Evolutionary conservation across 2,329 filamentous ascomycete genomes (phyloP), one percentile per base, ranked within the genome.

Genomic region (Alternaria consortialis): DNA sequence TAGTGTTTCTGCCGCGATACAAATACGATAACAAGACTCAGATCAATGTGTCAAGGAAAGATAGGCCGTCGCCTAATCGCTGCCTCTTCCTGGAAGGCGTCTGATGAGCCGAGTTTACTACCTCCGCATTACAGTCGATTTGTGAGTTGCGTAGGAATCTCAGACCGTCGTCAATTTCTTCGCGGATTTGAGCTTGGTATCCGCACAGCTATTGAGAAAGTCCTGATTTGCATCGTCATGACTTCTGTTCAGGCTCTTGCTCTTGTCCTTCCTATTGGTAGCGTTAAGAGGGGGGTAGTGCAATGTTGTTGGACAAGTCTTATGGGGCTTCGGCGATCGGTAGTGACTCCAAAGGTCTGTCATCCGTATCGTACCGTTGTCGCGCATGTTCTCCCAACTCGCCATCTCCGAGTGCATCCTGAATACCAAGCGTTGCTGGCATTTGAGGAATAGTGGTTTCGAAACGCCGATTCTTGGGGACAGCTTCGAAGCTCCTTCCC

Each of bases 391-490:
- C 7, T 52, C 13, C 7, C 15, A 36, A 25, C 5, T 46, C 27
- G 27, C 27, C 27, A 9, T 44, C 32, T 9, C 32, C 48, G n/a
- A 17, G 3, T 17, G 20, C 34, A 29, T 27, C 34, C 17, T 25
- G 12, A 11, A 8, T 9, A n/a, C 23, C 40, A 43, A n/a, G 6
- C 6, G 20, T 23, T 4, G 25, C 23, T 9, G 40, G 40, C 20
- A 43, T 23, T 34, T 48, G 46, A 7, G 23, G 13, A 4, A 20
- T 12, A 4, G 51, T 59, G 9, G 23, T 37, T 11, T 36, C n/a
- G 7, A 59, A 62, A 9, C 46, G 43, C 7, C 56, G 51, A 13
- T 62, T 27, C 5, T 12, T 9, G 0, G 37, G 27, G 5, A 62
- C 32, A 2, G 5, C 7, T 6, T 13, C 7, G 13, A 40, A 13